Percentiles rank a stretch among this genome's conserved stretches.
phyloP scores from a whole-genome alignment of 179 eudicot species.

The Beta corolliflora region DNA sequence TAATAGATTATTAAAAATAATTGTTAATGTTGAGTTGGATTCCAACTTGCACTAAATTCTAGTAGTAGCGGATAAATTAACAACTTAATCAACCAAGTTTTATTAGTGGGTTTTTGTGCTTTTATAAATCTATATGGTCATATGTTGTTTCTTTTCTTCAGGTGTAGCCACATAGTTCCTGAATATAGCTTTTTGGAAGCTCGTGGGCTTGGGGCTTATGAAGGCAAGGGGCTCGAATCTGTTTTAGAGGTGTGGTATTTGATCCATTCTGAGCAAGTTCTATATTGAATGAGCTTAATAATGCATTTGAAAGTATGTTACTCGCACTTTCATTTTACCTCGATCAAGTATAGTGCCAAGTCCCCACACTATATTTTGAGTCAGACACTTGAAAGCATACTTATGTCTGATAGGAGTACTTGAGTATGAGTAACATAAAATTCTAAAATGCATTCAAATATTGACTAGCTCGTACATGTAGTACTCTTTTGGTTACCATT shows the following conservation, averaged over 20 bases:
- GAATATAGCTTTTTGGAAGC: conserved; percentile 99
- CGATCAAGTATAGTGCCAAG: too few species aligned
- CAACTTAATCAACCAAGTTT: too few species aligned
- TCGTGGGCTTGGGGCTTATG: conserved; percentile 96
- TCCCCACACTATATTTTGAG: too few species aligned
- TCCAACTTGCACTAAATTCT: too few species aligned
- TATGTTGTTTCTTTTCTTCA: not conserved
- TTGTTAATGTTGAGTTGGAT: too few species aligned
- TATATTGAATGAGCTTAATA: not conserved
- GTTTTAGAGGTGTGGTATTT: conserved; percentile 62
- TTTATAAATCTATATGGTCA: not conserved
- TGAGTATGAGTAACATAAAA: too few species aligned
- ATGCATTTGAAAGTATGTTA: not conserved
- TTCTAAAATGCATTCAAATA: not conserved
- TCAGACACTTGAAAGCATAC: too few species aligned
- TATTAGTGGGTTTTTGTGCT: too few species aligned
- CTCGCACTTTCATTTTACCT: too few species aligned
- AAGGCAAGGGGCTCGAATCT: conserved; percentile 73
- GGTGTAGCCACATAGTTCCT: conserved; percentile 78
- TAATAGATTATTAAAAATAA: too few species aligned
- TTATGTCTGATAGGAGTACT: too few species aligned
- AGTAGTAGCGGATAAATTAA: too few species aligned
- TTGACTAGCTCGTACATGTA: not conserved
- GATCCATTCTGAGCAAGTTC: not conserved
- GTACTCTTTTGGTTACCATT: not conserved